These are phyloP conservation scores for Malus fusca DNA, from an alignment of 306 rosid species.

Conservation along the genomic window DNA sequence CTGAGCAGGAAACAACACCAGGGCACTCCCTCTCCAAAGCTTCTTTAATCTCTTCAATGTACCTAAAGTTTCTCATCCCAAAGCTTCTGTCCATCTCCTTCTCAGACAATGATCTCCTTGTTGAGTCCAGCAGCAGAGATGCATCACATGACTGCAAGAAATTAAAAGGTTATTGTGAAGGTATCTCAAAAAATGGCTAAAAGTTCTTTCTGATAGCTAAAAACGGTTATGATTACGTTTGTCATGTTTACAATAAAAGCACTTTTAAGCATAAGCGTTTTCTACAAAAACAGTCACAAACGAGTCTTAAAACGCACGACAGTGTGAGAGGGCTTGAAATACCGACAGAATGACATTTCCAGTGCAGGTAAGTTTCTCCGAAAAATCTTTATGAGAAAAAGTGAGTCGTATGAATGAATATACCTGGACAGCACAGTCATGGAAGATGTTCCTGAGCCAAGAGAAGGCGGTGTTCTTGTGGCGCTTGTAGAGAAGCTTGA, in stretches of 20 bases:
- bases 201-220: no score
- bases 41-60: conserved; percentile 88
- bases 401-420: no score
- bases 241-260: not conserved
- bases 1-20: conserved; percentile 90
- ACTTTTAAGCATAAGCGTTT: no score
- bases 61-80: conserved; percentile 92
- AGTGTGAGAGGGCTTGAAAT: not conserved
- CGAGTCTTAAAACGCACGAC: not conserved
- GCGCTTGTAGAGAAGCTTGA: conserved; percentile 92
- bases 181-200: no score
- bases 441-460: conserved; percentile 97
- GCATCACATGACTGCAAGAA: conserved; percentile 82
- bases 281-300: no score
- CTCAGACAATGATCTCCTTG: conserved; percentile 81
- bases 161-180: not conserved
- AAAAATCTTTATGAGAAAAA: not conserved
- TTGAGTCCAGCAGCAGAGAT: conserved; percentile 81
- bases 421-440: conserved; percentile 96
- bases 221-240: no score
- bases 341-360: no score
- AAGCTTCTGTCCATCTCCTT: conserved; percentile 95
- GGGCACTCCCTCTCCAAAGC: conserved; percentile 98
- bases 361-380: no score
- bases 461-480: conserved; percentile 99